Base-by-base conservation (phyloP, 169 alveolate genomes). In the Theileria equi region DNA sequence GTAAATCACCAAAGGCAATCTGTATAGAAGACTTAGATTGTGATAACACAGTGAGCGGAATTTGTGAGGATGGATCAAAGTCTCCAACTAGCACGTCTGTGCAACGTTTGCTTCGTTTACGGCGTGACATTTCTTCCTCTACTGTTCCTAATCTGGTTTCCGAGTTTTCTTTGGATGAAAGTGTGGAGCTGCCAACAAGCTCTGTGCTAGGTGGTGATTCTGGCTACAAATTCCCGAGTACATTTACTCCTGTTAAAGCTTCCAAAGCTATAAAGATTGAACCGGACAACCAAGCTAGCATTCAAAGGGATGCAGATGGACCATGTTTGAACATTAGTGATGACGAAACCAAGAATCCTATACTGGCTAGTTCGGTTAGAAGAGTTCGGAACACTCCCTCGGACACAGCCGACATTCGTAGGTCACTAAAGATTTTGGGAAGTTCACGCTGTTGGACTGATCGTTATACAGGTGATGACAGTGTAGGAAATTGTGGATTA, bases 361-460 rank as follows among this genome's bases (percentile, higher is more conserved):
- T 70, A 11, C 54, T 70, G 62, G 81, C 73, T 5, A 58, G 38
- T 64, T 70, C 81, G 11, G 71, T 70, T 23, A 26, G 71, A 7
- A 57, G 72, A 52, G 48, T 45, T 13, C 58, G 61, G 16, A 43
- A 41, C n/a, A 45, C 19, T 29, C 34, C 64, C 25, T n/a, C 34
- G n/a, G 61, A 72, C 50, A 38, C 49, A 13, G 82, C 49, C 16
- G 82, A 44, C 23, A 69, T 48, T 47, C 41, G 25, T 34, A n/a
- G 68, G 11, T 60, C 77, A 5, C 44, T 19, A 54, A 17, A 5
- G 17, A 65, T 72, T n/a, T 36, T 72, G 2, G 77, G 83, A 21
- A 43, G 44, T 21, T 49, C 83, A 7, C 60, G 83, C n/a, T 72
- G 83, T 25, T 72, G 83, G 83, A 72, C 83, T 28, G 83, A 72